Conservation (phyloP, 305 asterid genomes). For the Rubia balearica region DNA sequence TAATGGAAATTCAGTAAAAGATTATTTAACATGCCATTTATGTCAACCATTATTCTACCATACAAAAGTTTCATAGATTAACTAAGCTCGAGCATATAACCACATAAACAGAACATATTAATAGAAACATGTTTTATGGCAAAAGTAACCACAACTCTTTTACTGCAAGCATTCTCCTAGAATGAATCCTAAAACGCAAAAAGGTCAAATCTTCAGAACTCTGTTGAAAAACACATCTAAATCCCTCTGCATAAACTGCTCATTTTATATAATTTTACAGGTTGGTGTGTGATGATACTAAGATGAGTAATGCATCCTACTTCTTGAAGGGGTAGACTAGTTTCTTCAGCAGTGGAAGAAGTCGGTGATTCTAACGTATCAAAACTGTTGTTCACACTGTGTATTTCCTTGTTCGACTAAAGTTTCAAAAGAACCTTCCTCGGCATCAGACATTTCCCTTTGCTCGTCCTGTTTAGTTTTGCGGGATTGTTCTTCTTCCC, state of each 20-base stretch:
- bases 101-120: too few species aligned
- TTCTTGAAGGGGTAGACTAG: conserved; percentile 50
- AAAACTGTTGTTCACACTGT: conserved; percentile 63
- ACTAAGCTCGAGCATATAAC: too few species aligned
- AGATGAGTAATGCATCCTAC: conserved; percentile 46
- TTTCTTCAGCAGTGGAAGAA: conserved; percentile 64
- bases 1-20: too few species aligned
- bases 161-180: neutral
- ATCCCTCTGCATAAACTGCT: conserved; percentile 12
- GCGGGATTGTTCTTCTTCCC: conserved; percentile 15
- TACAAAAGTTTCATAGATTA: too few species aligned
- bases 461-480: conserved; percentile 27
- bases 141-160: too few species aligned
- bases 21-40: too few species aligned
- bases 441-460: conserved; percentile 35
- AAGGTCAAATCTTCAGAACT: neutral
- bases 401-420: conserved; percentile 62
- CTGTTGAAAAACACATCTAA: neutral
- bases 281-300: conserved; percentile 7
- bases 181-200: neutral
- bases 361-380: conserved; percentile 75
- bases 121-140: too few species aligned
- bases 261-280: conserved; percentile 19
- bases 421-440: conserved; percentile 50
- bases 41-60: too few species aligned